Evolutionary conservation across 768 basidiomycete species (phyloP), one percentile per base, ranked within the genome.

Genomic region (Nevesoporus exiguus): DNA sequence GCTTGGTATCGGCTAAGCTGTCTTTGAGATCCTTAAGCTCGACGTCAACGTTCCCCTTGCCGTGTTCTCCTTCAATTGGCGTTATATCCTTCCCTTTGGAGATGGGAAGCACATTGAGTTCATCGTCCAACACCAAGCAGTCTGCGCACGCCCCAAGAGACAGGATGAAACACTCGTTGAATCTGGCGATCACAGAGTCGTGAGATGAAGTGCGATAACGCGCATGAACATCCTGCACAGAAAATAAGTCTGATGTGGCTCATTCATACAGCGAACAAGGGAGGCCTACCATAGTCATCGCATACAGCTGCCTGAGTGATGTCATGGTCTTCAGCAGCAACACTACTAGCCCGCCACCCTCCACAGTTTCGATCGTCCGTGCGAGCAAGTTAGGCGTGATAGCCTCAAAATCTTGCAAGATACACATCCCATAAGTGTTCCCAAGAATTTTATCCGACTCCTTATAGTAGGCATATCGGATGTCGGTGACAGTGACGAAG

Each of bases 381-480:
- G 97, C 97, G 40, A 98, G 85, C 46, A 98, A 74, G 73, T 99
- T 99, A 15, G 97, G 97, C 2, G 97, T 99, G 57, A 99, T 84
- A 5, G 97, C 96, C 68, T 99, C 97, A 59, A 98, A 99, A 65
- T 98, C 97, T 72, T 98, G 97, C 46, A 99, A 75, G 1, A 98
- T 83, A 55, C 91, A 86, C 93, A 98, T 98, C 40, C 96, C 96
- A 70, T 89, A 98, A 0, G 97, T 99, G 67, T 98, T 90, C 61
- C 96, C 97, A 33, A 99, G 83, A 58, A 98, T 93, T 73, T 96
- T 97, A 46, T 95, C 85, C 1, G 94, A 93, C 63, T 98, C 96
- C 69, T 97, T 97, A 77, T 98, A 98, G 76, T 98, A 94, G 85
- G 91, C 93, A 76, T 99, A 99, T 51, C 96, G 86, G 55, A 99